These are phyloP conservation scores for Xylariales sp. DNA, from an alignment of 2,329 filamentous ascomycete genomes.

Conservation along the genomic window DNA sequence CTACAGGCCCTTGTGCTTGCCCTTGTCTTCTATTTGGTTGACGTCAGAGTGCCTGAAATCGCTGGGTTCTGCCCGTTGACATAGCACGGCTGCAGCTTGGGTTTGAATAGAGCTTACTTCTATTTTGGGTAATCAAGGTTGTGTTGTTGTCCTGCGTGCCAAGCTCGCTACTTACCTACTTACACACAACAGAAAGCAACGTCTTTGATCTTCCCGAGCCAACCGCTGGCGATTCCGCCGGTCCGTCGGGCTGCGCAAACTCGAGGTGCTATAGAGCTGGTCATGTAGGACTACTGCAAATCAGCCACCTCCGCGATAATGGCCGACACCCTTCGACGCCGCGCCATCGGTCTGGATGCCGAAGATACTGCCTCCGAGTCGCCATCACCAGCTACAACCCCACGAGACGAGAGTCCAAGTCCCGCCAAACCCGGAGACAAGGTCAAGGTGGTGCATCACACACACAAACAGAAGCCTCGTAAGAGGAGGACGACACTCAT, in stretches of 20 bases:
- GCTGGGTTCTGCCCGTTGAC: no score
- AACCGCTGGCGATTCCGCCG: no score
- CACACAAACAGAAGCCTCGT: constrained; percentile 44
- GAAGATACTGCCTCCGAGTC: constrained; percentile 25
- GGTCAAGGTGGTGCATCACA: constrained; percentile 36
- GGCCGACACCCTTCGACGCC: constrained; percentile 27
- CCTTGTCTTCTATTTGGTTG: neutral
- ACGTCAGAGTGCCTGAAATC: constrained; percentile 8
- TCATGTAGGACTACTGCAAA: constrained; percentile 21
- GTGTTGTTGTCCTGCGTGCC: no score
- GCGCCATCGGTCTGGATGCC: constrained; percentile 21
- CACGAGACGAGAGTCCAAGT: constrained; percentile 32
- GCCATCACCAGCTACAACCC: constrained; percentile 19
- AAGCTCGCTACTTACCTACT: no score
- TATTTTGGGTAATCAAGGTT: no score
- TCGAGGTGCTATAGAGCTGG: no score
- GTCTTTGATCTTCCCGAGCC: no score
- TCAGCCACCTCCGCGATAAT: no score
- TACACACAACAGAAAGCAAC: no score
- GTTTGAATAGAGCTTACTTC: no score
- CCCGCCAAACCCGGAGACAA: constrained; percentile 29
- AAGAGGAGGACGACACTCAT: constrained; percentile 78
- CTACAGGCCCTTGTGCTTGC: neutral
- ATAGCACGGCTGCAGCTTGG: no score
- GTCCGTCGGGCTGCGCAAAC: no score